These are phyloP conservation scores for Pythium monospermum DNA, from an alignment of 352 stramenopile genomes.

Conservation along the genomic window DNA sequence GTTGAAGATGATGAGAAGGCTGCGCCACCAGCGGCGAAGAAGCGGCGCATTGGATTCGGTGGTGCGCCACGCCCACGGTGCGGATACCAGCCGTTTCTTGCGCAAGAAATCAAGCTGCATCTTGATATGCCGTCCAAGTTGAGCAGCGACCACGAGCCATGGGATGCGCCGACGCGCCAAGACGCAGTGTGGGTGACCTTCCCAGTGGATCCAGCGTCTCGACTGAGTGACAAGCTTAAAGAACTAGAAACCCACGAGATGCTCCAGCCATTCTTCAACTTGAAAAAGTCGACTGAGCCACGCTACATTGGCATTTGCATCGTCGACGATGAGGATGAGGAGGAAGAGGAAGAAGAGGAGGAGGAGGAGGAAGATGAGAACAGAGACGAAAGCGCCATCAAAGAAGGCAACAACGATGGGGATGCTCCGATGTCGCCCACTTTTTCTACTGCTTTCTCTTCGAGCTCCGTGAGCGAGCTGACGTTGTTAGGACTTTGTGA, in stretches of 20 bases:
- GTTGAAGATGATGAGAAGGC: neutral
- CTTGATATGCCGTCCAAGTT: neutral
- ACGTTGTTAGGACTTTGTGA: constrained; percentile 22
- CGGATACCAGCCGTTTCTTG: neutral
- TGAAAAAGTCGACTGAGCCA: too few relatives aligned
- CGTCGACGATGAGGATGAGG: neutral
- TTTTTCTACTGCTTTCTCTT: too few relatives aligned
- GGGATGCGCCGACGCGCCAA: constrained; percentile 3
- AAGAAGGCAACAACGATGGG: too few relatives aligned
- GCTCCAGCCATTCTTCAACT: too few relatives aligned
- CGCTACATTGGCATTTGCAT: constrained; percentile 6
- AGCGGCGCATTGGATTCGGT: too few relatives aligned
- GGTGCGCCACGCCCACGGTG: neutral
- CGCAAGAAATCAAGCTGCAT: neutral
- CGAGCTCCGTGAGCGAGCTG: neutral
- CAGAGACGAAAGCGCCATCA: neutral
- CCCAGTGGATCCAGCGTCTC: constrained; percentile 3
- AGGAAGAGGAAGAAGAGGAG: constrained; percentile 4
- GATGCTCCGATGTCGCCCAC: too few relatives aligned
- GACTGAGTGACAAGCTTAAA: constrained; percentile 4
- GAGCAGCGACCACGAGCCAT: neutral
- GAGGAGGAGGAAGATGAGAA: neutral
- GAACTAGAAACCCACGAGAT: neutral
- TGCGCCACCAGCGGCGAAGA: too few relatives aligned
- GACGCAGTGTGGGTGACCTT: constrained; percentile 22